Evolutionary conservation across 2,329 filamentous ascomycete species (phyloP), one percentile per base, ranked within the genome.

Genomic region (Cercospora sojina): DNA sequence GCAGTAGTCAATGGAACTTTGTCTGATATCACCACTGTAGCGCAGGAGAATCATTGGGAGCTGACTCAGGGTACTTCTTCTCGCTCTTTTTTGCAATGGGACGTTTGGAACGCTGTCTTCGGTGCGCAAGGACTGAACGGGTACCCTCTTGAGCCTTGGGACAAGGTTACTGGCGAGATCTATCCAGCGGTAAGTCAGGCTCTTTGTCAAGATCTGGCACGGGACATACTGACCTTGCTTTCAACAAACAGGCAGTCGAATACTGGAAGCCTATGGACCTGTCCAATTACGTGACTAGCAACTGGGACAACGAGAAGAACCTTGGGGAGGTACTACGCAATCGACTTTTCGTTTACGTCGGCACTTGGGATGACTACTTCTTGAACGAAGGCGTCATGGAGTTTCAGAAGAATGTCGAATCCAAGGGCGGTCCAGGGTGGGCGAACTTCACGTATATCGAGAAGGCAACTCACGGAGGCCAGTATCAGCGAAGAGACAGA

Each of bases 121-220:
- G 75, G 77, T 7, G 74, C 73, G 0, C 78, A 79, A 55, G 78
- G 77, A 4, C 72, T 74, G 53, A 79, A 79, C 67, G 71, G 73
- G 41, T 79, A 80, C 57, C 78, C 78, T 8, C 75, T 80, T 7
- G 77, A 77, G 31, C 60, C 78, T 0, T 79, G 78, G 78, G 75
- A 80, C 65, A 79, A 79, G 63, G 76, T 78, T 27, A 78, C 77
- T 0, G 78, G 78, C 13, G 77, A 79, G 35, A 77, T 80, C 5
- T 79, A 78, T 55, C 76, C 71, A 0, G 76, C 75, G 16, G 53
- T 57, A 16, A 57, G 53, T 20, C 8, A 1, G 7, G 2, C 1
- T 13, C 2, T 1, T 5, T 13, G 10, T 1, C 53, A 0, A 57
- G 16, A 23, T 32, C 27, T 5, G 3, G n/a, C 25, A 13, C 6